Base-by-base conservation (phyloP, 176 grass and related monocot genomes). In the Bothriochloa decipiens region DNA sequence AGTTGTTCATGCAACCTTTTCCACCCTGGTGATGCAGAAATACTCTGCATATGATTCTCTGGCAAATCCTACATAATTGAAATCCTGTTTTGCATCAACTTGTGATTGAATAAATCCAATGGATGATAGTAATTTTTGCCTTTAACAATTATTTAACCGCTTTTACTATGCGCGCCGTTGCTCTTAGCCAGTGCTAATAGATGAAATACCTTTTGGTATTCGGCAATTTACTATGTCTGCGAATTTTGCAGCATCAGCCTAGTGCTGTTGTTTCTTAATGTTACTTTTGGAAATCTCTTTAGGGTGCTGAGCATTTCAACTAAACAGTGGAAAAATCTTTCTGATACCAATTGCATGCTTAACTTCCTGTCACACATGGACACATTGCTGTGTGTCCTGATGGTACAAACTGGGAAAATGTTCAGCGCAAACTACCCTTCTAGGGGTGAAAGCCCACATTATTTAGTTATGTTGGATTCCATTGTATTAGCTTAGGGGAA, bases 381-480 rank as follows among this genome's bases (percentile, higher is more conserved):
- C 20, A 9, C 20, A n/a, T 58, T 58, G 55, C 20, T 58, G 20
- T 58, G 20, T 58, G 55, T 58, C 8, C 55, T 58, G 20, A 58
- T 58, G 55, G 20, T 58, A 10, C 55, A 58, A 58, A n/a, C 20
- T 70, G 36, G 36, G 20, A 70, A 43, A 43, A 15, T 70, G 12
- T 43, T 71, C 39, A 25, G 68, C 1, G 12, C 12, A 70, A 42
- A 27, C n/a, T 11, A 15, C 64, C 28, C 28, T 42, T 2, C 2
- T 45, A 26, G 39, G 13, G n/a, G n/a, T 26, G 20, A 14, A 71
- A 42, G 11, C 39, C 12, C n/a, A 2, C 69, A 15, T 23, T 32
- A 69, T 29, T 77, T 55, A 58, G 17, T 68, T 62, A 28, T 71
- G 68, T 57, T 81, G 71, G 32, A 33, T 62, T 42, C n/a, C 16